Evolutionary conservation across 1,139 yeast species (phyloP), one percentile per base, ranked within the genome.

Genomic region (Diutina sp.): DNA sequence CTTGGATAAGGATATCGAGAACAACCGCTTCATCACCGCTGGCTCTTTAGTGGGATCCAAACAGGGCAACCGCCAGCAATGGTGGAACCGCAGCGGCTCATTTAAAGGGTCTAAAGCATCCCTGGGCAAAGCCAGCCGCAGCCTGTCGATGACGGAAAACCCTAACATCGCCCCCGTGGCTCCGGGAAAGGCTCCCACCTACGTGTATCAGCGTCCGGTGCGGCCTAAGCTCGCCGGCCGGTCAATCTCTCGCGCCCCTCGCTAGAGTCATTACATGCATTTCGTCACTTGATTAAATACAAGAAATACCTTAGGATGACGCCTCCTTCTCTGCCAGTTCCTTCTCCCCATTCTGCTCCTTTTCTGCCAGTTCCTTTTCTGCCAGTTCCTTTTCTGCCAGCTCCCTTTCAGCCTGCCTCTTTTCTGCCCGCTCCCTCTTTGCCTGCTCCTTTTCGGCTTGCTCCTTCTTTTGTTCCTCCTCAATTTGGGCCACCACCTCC

Each of bases 401-500:
- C 25, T 21, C 25, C 25, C 4, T 21, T 35, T 35, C 14, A 4
- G 41, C n/a, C 41, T 11, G 41, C 14, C 11, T 2, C 41, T 11
- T 12, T 11, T 11, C 41, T n/a, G 41, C 14, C 5, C n/a, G 12
- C 35, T 32, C 9, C 35, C 4, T 30, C 35, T 8, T 7, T 4
- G 88, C 11, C 35, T 30, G 11, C 11, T 7, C 8, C 35, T 7
- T 8, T 30, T 30, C 35, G 2, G 35, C 11, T 14, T 12, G 5
- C 14, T 35, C 41, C 14, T 12, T 11, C 41, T 12, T 11, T n/a
- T 9, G 6, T 11, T 12, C 11, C 14, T 2, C 6, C 5, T 12
- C 41, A 12, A 35, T 9, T 35, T 35, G 11, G 14, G 41, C 41
- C 14, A 35, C 41, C 41, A 35, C 14, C 2, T 35, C 41, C 14